Percentiles rank a stretch among this genome's conserved stretches.
Evolutionary conservation across 495 filamentous ascomycete genomes (phyloP).

Genomic region (Penicillium longicatenatum): DNA sequence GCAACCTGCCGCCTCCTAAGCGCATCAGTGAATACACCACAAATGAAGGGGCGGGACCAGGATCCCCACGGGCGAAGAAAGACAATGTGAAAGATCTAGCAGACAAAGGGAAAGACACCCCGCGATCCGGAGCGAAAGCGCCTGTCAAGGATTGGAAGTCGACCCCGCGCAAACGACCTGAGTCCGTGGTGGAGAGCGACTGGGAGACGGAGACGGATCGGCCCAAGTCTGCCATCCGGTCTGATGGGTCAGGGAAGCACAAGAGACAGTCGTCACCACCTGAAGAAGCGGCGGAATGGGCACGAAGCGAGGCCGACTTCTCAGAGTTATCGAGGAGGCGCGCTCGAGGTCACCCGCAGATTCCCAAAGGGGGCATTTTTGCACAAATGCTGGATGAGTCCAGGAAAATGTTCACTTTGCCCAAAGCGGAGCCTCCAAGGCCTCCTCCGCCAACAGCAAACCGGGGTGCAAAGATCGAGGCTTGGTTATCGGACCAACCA

Average conservation of each 20-base stretch:
- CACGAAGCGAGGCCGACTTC: conserved; percentile 47
- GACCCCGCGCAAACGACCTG: conserved; percentile 16
- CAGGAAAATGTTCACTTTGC: conserved; percentile 55
- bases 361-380: conserved; percentile 51
- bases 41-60: conserved; percentile 34
- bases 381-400: conserved; percentile 54
- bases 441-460: conserved; percentile 38
- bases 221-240: conserved; percentile 12
- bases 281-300: conserved; percentile 43
- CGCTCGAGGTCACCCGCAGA: conserved; percentile 37
- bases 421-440: conserved; percentile 53
- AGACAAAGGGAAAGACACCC: conserved; percentile 15
- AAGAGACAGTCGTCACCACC: conserved; percentile 31
- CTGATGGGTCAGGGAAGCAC: conserved; percentile 29
- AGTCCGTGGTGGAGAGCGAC: conserved; percentile 27
- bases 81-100: conserved; percentile 27
- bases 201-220: conserved; percentile 21
- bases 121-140: conserved; percentile 9
- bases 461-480: conserved; percentile 64
- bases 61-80: conserved; percentile 16
- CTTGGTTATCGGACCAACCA: conserved; percentile 71
- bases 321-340: conserved; percentile 46
- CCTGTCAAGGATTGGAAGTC: conserved; percentile 18
- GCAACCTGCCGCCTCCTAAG: conserved; percentile 53
- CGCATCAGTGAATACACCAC: conserved; percentile 47